Conservation (phyloP, 352 stramenopile species). For the Thalassiosira sp. region DNA sequence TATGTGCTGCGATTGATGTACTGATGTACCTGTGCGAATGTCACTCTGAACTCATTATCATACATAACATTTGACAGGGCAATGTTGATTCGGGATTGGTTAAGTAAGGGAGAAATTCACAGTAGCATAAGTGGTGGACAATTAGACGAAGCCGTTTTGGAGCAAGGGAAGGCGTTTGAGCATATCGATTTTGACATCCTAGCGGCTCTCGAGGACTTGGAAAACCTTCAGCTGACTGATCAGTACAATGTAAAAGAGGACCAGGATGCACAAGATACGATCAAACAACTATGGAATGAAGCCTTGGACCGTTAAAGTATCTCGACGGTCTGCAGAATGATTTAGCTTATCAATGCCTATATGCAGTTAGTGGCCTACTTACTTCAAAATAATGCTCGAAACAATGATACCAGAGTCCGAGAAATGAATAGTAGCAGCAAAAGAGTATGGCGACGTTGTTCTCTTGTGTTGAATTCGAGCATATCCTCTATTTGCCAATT, state of each 20-base stretch:
- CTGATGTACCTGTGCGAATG: slow-evolving; percentile 23
- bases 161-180: slow-evolving; percentile 34
- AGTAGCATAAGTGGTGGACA: slow-evolving; percentile 3
- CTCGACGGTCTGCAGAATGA: not conserved
- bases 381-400: not conserved
- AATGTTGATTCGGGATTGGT: slow-evolving; percentile 40
- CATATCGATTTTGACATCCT: slow-evolving; percentile 66
- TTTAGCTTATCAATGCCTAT: not conserved
- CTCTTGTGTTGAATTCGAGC: too few relatives aligned
- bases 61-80: slow-evolving; percentile 11
- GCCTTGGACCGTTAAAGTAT: slow-evolving; percentile 1
- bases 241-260: slow-evolving; percentile 29
- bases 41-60: not conserved
- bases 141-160: slow-evolving; percentile 16
- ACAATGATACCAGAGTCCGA: too few relatives aligned
- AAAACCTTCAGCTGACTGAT: slow-evolving; percentile 58
- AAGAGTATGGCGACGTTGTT: too few relatives aligned
- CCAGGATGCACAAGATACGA: slow-evolving; percentile 8
- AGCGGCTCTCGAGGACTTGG: slow-evolving; percentile 63
- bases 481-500: not conserved
- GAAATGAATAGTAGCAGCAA: too few relatives aligned
- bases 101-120: not conserved
- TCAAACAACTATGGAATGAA: slow-evolving; percentile 48
- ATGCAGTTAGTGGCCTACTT: not conserved
- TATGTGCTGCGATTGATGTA: slow-evolving; percentile 41